Base-by-base conservation (phyloP, 495 filamentous ascomycete species). In the Xylona heveae region DNA sequence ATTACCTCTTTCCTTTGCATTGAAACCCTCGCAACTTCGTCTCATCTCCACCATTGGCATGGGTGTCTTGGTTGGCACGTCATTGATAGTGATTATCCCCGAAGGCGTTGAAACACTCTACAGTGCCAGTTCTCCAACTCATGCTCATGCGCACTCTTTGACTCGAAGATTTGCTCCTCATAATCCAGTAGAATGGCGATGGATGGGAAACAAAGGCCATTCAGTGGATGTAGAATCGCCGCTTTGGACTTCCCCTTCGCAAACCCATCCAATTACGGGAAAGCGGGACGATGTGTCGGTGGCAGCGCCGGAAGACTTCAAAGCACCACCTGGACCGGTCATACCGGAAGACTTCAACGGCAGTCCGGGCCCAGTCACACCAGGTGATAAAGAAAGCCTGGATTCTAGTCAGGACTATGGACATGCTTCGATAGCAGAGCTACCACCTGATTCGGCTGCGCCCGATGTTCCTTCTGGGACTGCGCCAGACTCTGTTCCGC, bases 61-160 rank as follows among this genome's bases (percentile, higher is more conserved):
- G 58, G 88, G 88, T 24, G 74, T 97, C 10, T 60, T 97, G 5
- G 83, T 97, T 14, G 88, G 88, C 22, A 95, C 85, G 21, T 81
- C 82, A 6, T 64, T 97, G 41, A 83, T 95, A 35, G 81, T 97
- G 2, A 97, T 97, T 48, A 92, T 97, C 45, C 88, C 88, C 0
- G 88, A 97, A 51, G 88, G 88, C 10, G 71, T 95, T 30, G 88
- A 94, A 45, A 88, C 88, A 5, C 57, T 94, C 30, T 83, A 91
- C 46, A 71, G 66, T 41, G 61, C 73, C 6, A 62, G 52, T 27
- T 43, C 50, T 21, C 31, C 50, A 8, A 35, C 48, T 12, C 61
- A 64, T 37, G 38, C 54, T 25, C 62, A 62, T 38, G 39, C 33
- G 27, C 29, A 31, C n/a, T n/a, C n/a, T n/a, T n/a, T n/a, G n/a